Evolutionary conservation across 2,329 filamentous ascomycete species (phyloP).

Genomic region (Erysiphe pulchra): DNA sequence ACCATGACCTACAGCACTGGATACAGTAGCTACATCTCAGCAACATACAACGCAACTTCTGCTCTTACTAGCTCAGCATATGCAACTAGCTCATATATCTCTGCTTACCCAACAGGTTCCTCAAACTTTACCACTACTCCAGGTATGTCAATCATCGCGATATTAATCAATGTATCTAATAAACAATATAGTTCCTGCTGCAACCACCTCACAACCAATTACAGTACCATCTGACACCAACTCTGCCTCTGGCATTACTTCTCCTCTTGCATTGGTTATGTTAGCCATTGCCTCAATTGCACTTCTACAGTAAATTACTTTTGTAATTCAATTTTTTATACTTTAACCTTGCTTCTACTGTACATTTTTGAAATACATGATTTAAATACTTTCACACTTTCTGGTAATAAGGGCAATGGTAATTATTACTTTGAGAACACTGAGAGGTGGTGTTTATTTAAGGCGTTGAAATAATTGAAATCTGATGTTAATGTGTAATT

Average conservation of each 20-base stretch:
- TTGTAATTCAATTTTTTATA: too few species aligned
- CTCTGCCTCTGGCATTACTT: neutral
- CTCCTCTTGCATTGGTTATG: neutral
- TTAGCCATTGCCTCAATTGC: neutral
- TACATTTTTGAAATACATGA: too few species aligned
- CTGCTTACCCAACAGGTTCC: neutral
- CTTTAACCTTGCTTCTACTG: too few species aligned
- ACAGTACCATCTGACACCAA: neutral
- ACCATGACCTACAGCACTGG: neutral
- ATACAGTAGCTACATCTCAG: neutral
- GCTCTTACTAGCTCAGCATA: neutral
- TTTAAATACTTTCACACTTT: too few species aligned
- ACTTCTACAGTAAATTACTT: neutral
- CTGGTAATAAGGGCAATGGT: too few species aligned
- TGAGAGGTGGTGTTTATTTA: too few species aligned
- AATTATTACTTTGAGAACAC: too few species aligned
- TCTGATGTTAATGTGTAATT: too few species aligned
- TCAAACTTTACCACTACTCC: neutral
- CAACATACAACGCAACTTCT: neutral
- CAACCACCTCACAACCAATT: neutral
- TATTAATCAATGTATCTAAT: neutral
- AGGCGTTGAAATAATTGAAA: too few species aligned
- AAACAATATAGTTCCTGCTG: neutral
- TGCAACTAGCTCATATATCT: too few species aligned
- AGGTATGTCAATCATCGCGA: neutral